Conservation (phyloP, 768 basidiomycete genomes). For the Pulveroboletus sp. region DNA sequence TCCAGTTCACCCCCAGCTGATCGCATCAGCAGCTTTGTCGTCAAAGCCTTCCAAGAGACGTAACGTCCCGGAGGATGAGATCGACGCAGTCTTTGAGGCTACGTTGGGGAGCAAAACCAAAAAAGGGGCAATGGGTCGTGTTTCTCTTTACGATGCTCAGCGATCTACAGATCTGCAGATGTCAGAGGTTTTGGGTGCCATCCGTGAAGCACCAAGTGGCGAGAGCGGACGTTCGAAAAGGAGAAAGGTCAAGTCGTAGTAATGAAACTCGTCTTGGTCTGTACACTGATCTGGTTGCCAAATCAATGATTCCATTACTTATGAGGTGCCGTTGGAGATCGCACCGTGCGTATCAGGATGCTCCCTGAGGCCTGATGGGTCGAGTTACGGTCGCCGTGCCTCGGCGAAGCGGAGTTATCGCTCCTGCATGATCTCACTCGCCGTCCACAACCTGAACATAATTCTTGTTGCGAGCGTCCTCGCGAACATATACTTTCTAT, state of each 20-base stretch:
- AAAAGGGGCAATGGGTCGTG: slow-evolving; percentile 43
- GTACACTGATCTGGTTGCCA: too few relatives aligned
- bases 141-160: slow-evolving; percentile 10
- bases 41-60: slow-evolving; percentile 47
- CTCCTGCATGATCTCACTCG: slow-evolving; percentile 6
- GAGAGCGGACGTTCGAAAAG: slow-evolving; percentile 38
- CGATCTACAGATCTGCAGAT: slow-evolving; percentile 36
- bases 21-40: not conserved
- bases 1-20: not conserved
- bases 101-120: slow-evolving; percentile 56
- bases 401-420: too few relatives aligned
- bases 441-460: slow-evolving; percentile 1
- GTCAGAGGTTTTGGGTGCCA: slow-evolving; percentile 54
- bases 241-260: slow-evolving; percentile 14
- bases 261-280: too few relatives aligned
- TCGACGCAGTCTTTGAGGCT: slow-evolving; percentile 66
- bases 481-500: slow-evolving; percentile 19
- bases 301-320: too few relatives aligned
- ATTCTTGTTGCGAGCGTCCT: slow-evolving; percentile 13
- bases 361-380: too few relatives aligned
- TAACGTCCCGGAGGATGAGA: slow-evolving; percentile 53
- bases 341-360: too few relatives aligned
- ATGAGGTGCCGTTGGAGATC: too few relatives aligned
- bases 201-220: slow-evolving; percentile 51
- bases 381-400: too few relatives aligned